A percentile compares a stretch with the other conserved stretches of the same genome.
Conservation (phyloP, 768 basidiomycete genomes). For the Tulasnella sp. region DNA sequence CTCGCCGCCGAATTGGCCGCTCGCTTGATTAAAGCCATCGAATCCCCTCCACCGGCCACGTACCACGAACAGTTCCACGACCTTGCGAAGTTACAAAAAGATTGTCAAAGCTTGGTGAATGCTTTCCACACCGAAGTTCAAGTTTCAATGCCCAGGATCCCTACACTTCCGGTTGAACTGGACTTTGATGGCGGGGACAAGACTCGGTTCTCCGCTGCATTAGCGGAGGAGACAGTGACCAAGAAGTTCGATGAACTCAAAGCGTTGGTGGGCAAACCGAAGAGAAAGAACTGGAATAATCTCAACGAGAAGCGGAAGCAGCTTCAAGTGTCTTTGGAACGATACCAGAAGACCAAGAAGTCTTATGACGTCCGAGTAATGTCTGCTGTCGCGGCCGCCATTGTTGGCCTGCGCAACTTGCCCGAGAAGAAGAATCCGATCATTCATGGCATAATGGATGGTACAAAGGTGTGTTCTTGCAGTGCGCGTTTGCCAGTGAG, state of each 20-base stretch:
- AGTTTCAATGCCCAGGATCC: conserved; percentile 66
- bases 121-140: conserved; percentile 83
- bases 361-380: conserved; percentile 80
- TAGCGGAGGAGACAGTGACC: conserved; percentile 60
- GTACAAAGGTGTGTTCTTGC: conserved; percentile 64
- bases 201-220: conserved; percentile 67
- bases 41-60: conserved; percentile 57
- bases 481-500: not conserved
- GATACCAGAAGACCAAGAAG: conserved; percentile 69
- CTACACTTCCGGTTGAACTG: conserved; percentile 62
- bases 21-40: conserved; percentile 63
- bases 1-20: conserved; percentile 56
- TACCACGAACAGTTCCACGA: conserved; percentile 87
- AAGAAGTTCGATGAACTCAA: conserved; percentile 63
- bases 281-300: conserved; percentile 60
- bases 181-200: conserved; percentile 56
- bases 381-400: conserved; percentile 82
- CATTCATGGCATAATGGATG: conserved; percentile 94
- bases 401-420: conserved; percentile 73
- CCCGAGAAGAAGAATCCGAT: conserved; percentile 94
- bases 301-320: conserved; percentile 67
- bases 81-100: conserved; percentile 65
- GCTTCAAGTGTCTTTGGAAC: conserved; percentile 58
- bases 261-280: conserved; percentile 50
- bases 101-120: conserved; percentile 69